Evolutionary conservation across 2,329 filamentous ascomycete species (phyloP).

Genomic region (Clonostachys chloroleuca): DNA sequence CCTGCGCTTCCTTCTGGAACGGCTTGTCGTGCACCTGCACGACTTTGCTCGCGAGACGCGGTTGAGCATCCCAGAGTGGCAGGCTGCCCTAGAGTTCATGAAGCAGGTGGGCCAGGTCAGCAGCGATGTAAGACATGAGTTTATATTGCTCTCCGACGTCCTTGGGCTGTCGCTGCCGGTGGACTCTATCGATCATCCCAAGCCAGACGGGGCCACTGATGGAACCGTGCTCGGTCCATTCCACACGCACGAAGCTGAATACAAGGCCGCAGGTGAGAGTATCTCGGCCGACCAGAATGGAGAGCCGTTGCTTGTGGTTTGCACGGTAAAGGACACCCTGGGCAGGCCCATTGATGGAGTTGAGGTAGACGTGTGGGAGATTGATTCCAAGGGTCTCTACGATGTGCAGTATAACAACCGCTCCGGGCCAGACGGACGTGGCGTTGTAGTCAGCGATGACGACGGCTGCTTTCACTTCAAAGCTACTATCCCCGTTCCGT

Average conservation of each 20-base stretch:
- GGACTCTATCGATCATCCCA: too few species aligned
- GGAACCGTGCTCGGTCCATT: too few species aligned
- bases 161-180: slow-evolving; percentile 69
- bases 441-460: slow-evolving; percentile 42
- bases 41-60: slow-evolving; percentile 73
- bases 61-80: slow-evolving; percentile 70
- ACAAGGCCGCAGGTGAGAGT: slow-evolving; percentile 40
- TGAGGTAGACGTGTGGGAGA: slow-evolving; percentile 76
- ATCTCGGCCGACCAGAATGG: slow-evolving; percentile 64
- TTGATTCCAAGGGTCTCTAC: slow-evolving; percentile 68
- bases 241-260: slow-evolving; percentile 65
- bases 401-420: too few species aligned
- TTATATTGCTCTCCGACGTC: slow-evolving; percentile 71
- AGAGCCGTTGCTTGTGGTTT: slow-evolving; percentile 61
- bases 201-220: slow-evolving; percentile 62
- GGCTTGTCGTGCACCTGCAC: slow-evolving; percentile 68
- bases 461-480: slow-evolving; percentile 68
- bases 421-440: slow-evolving; percentile 37
- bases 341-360: slow-evolving; percentile 57
- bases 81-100: slow-evolving; percentile 65
- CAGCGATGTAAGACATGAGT: too few species aligned
- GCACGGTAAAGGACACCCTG: slow-evolving; percentile 57
- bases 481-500: slow-evolving; percentile 77
- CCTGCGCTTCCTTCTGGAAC: slow-evolving; percentile 63
- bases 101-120: slow-evolving; percentile 65